These are phyloP conservation scores for Penicillium oxalicum DNA, from an alignment of 2,329 filamentous ascomycete genomes.

Conservation along the genomic window DNA sequence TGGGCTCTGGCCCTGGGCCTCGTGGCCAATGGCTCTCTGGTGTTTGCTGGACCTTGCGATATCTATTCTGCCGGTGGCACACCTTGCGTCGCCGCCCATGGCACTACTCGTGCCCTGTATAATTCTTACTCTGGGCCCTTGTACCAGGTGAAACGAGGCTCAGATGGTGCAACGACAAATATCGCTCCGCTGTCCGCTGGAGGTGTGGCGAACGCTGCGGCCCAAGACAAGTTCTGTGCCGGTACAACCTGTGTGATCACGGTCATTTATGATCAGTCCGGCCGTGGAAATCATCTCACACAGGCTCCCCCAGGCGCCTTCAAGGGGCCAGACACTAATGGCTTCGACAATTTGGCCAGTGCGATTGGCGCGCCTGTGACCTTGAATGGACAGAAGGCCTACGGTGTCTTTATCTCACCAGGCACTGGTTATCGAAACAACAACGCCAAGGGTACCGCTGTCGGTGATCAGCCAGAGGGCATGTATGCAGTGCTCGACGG, in stretches of 20 bases:
- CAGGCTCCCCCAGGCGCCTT: conserved; percentile 56
- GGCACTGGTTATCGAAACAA: conserved; percentile 61
- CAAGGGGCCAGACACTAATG: conserved; percentile 50
- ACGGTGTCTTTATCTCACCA: conserved; percentile 58
- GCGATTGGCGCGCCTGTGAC: conserved; percentile 58
- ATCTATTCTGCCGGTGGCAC: conserved; percentile 55
- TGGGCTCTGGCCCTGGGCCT: conserved; percentile 30
- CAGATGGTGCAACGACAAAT: conserved; percentile 42
- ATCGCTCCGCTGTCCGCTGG: conserved; percentile 52
- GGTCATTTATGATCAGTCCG: conserved; percentile 62
- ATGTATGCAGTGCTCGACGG: conserved; percentile 32
- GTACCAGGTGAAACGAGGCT: conserved; percentile 56
- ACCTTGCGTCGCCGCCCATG: conserved; percentile 60
- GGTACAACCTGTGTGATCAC: conserved; percentile 58
- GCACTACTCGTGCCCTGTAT: conserved; percentile 60
- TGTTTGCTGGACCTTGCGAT: conserved; percentile 54
- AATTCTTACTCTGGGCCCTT: conserved; percentile 48
- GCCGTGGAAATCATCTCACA: conserved; percentile 56
- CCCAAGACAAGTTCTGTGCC: conserved; percentile 57
- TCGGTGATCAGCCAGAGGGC: conserved; percentile 46
- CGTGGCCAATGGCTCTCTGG: conserved; percentile 36
- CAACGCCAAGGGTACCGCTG: conserved; percentile 47
- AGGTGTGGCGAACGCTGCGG: conserved; percentile 55
- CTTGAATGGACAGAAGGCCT: conserved; percentile 55
- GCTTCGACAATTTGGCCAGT: conserved; percentile 55